These are phyloP conservation scores for Aurantiochytrium sp. DNA, from an alignment of 108 stramenopile genomes.

Conservation along the genomic window DNA sequence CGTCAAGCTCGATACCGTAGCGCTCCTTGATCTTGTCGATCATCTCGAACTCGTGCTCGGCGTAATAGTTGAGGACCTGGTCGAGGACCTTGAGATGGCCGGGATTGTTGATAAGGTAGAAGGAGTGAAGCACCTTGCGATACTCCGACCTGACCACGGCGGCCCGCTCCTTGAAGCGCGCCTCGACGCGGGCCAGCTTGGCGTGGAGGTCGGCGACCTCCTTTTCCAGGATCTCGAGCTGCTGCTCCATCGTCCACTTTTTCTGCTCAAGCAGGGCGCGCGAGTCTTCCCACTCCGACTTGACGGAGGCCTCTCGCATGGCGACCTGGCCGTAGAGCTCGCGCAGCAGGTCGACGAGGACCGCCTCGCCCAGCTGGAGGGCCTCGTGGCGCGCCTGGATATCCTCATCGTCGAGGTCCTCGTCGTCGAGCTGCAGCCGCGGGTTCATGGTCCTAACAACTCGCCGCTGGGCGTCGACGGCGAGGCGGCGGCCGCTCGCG, in stretches of 20 bases:
- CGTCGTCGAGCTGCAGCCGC: not conserved
- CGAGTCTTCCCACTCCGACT: not conserved
- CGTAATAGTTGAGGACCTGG: not conserved
- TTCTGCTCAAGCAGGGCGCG: not conserved
- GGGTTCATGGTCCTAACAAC: not conserved
- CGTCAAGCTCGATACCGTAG: not conserved
- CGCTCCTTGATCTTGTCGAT: not conserved
- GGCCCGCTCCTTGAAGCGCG: not conserved
- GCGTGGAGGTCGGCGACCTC: not conserved
- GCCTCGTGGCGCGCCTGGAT: not conserved
- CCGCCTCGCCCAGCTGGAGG: not conserved
- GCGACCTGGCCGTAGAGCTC: not conserved
- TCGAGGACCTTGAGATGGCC: not conserved
- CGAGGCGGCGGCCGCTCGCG: not conserved
- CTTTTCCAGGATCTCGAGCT: conserved; percentile 25
- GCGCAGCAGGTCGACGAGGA: not conserved
- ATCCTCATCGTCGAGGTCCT: not conserved
- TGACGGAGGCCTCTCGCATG: not conserved
- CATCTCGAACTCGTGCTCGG: not conserved
- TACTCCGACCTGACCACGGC: not conserved
- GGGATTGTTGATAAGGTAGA: not conserved
- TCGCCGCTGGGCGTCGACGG: not conserved
- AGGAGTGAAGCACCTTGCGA: not conserved
- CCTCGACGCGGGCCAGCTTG: not conserved
- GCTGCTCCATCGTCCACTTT: not conserved